Percentiles rank a stretch among this genome's conserved stretches.
Evolutionary conservation across 2,329 filamentous ascomycete genomes (phyloP).

Genomic region (Xylaria sp.): DNA sequence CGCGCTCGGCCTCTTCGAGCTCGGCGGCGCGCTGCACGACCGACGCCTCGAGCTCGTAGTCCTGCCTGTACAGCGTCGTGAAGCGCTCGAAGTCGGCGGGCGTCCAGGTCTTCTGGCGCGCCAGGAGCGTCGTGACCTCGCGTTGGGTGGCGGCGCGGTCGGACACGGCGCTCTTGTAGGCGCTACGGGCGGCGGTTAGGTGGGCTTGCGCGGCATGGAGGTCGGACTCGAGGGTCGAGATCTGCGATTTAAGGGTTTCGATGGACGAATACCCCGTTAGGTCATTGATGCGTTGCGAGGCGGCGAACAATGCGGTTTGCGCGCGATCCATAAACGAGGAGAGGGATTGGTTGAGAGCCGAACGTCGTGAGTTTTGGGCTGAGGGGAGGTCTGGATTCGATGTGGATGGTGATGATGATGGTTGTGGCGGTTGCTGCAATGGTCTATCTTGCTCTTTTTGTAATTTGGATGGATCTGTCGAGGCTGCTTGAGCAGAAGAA

Average conservation of each 20-base stretch:
- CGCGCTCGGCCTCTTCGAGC: constrained; percentile 79
- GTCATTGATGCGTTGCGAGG: constrained; percentile 89
- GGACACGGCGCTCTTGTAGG: constrained; percentile 85
- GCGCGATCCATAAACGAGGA: constrained; percentile 86
- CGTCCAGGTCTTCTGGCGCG: constrained; percentile 93
- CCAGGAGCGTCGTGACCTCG: constrained; percentile 92
- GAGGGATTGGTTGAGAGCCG: constrained; percentile 62
- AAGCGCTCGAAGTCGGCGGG: constrained; percentile 91
- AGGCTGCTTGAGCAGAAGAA: neutral
- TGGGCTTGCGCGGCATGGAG: constrained; percentile 69
- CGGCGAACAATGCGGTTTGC: constrained; percentile 84
- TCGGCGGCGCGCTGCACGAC: constrained; percentile 77
- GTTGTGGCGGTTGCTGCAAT: constrained; percentile 23
- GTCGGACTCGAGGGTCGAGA: constrained; percentile 72
- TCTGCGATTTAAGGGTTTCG: constrained; percentile 83
- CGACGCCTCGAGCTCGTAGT: constrained; percentile 91
- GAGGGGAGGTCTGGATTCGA: constrained; percentile 56
- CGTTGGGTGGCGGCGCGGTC: constrained; percentile 90
- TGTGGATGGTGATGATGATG: constrained; percentile 21
- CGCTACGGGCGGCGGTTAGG: constrained; percentile 77
- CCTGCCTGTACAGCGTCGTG: constrained; percentile 88
- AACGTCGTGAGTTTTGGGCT: constrained; percentile 57
- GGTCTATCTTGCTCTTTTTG: constrained; percentile 23
- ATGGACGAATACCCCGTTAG: constrained; percentile 95
- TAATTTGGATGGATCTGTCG: constrained; percentile 21